Evolutionary conservation across 1,139 yeast species (phyloP).

Genomic region (Hansenula lynferdii): DNA sequence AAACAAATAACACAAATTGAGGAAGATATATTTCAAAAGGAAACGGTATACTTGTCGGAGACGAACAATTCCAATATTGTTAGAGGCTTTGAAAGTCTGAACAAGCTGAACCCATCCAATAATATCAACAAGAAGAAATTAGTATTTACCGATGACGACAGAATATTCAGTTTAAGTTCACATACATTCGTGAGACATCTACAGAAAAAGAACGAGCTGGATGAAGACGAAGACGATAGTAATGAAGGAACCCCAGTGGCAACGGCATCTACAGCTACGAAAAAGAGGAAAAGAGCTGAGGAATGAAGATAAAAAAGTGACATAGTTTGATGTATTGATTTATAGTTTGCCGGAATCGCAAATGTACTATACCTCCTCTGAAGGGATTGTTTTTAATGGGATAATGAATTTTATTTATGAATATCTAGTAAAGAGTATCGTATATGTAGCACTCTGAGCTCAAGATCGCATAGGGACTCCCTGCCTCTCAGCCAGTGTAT

Average conservation of each 20-base stretch:
- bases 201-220: constrained; percentile 33
- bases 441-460: too few species aligned
- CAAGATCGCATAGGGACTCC: too few species aligned
- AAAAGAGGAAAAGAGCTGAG: constrained; percentile 12
- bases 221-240: constrained; percentile 20
- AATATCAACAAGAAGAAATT: constrained; percentile 48
- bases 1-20: constrained; percentile 59
- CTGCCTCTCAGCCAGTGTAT: too few species aligned
- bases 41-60: constrained; percentile 73
- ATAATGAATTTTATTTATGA: too few species aligned
- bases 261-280: neutral
- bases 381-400: too few species aligned
- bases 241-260: constrained; percentile 16
- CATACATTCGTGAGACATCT: constrained; percentile 63
- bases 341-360: too few species aligned
- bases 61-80: constrained; percentile 53
- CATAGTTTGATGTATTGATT: too few species aligned
- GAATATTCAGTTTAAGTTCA: constrained; percentile 80
- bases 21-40: constrained; percentile 78
- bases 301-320: too few species aligned
- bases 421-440: too few species aligned
- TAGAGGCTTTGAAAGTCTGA: constrained; percentile 81
- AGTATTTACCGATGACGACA: constrained; percentile 71
- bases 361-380: too few species aligned
- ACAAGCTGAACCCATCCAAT: constrained; percentile 14